Evolutionary conservation across 1,284 basidiomycete genomes (phyloP).

Genomic region (Ceratobasidium sp.): DNA sequence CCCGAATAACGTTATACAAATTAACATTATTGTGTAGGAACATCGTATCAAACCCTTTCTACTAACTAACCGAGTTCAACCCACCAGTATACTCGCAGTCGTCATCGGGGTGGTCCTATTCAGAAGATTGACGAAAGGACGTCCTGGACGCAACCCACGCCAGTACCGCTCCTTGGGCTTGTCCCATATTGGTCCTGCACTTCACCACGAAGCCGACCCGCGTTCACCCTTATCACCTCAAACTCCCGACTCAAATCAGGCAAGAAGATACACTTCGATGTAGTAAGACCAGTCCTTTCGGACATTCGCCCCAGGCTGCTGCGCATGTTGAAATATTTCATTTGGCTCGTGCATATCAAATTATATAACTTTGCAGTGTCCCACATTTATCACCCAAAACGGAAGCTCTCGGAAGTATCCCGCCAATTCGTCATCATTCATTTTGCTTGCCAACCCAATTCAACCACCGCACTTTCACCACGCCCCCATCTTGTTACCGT

Average conservation of each 20-base stretch:
- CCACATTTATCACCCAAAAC: not conserved
- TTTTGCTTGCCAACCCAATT: too few species aligned
- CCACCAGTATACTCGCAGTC: not conserved
- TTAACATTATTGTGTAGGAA: not conserved
- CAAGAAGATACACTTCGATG: conserved; percentile 17
- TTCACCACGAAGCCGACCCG: conserved; percentile 32
- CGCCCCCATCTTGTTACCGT: too few species aligned
- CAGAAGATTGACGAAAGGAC: not conserved
- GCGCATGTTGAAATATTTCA: not conserved
- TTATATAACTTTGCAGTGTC: not conserved
- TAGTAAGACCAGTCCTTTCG: not conserved
- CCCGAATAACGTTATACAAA: not conserved
- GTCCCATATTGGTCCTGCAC: conserved; percentile 2
- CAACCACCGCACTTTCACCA: too few species aligned
- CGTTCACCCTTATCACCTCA: conserved; percentile 29
- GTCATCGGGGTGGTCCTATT: not conserved
- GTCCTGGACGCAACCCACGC: not conserved
- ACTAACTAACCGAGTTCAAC: not conserved
- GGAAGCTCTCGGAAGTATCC: not conserved
- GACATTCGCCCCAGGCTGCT: too few species aligned
- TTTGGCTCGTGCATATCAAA: not conserved
- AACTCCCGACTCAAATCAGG: not conserved
- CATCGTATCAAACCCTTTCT: not conserved
- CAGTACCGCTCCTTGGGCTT: conserved; percentile 23
- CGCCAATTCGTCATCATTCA: not conserved